Conservation (phyloP, 192 early-diverging fungal genomes). For the Piromyces finnis region DNA sequence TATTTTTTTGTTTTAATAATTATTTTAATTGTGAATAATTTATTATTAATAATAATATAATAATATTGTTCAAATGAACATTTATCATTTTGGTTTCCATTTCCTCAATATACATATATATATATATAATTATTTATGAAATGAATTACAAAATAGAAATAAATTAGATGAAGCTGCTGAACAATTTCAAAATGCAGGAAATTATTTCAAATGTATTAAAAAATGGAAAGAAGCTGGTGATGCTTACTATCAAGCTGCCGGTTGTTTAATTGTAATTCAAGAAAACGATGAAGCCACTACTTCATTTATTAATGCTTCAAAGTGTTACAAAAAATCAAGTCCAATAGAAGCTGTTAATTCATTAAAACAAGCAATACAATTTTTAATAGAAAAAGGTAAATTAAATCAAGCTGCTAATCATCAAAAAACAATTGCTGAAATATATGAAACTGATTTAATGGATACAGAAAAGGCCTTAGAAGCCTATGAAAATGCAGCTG, state of each 20-base stretch:
- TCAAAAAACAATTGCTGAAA: constrained; percentile 82
- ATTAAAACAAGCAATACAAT: constrained; percentile 56
- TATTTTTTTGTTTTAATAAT: not conserved
- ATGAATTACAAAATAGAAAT: constrained; percentile 41
- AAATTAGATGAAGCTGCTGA: constrained; percentile 93
- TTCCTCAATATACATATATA: too few species aligned
- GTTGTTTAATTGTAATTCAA: constrained; percentile 49
- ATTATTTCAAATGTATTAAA: constrained; percentile 82
- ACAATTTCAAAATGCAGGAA: constrained; percentile 76
- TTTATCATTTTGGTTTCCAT: too few species aligned
- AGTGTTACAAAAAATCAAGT: constrained; percentile 69
- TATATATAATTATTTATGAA: too few species aligned
- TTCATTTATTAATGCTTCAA: constrained; percentile 71
- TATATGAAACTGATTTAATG: constrained; percentile 69
- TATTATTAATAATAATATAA: not conserved
- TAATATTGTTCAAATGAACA: too few species aligned
- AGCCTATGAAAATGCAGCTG: constrained; percentile 78
- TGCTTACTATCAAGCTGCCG: constrained; percentile 69
- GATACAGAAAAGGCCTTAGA: constrained; percentile 63
- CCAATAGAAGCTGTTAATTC: constrained; percentile 58
- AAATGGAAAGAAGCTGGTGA: constrained; percentile 89
- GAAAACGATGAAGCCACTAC: constrained; percentile 77
- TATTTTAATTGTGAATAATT: not conserved
- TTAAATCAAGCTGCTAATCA: constrained; percentile 84
- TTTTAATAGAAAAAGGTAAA: constrained; percentile 67